Evolutionary conservation across 129 eudicot genomes (phyloP), one percentile per base, ranked within the genome.

Genomic region (Arctium minus): DNA sequence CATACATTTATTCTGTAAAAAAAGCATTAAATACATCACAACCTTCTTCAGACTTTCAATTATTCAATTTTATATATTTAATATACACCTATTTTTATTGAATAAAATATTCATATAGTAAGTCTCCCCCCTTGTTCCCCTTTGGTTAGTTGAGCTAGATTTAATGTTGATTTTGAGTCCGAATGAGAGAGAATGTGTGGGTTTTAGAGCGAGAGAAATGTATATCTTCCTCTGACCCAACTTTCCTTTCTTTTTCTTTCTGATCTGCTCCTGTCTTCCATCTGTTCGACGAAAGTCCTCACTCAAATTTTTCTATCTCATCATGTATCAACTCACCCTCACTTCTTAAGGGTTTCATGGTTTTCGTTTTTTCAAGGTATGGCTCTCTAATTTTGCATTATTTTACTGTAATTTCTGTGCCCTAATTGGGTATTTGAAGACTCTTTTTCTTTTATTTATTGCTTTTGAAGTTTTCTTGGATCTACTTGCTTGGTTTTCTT

Each of bases 91-190:
- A 77, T 60, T 50, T 38, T 68, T 8, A n/a, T 77, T 70, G 17
- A 84, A 84, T 62, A 62, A 35, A 73, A 79, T 79, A 84, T 64
- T 74, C 62, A 42, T 84, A 79, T 75, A 79, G 27, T 22, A 22
- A 22, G 80, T 84, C 79, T 79, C 69, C 64, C 42, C 65, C 56
- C 76, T 72, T 78, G 86, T 70, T 83, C 78, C 79, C 46, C 79
- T 81, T 22, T 72, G 82, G 85, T 89, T 89, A 73, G 89, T 86
- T 87, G 89, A 89, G 83, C 91, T 86, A 81, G 86, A 92, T 88
- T 92, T 87, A 83, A 87, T 84, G 89, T 83, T 71, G 76, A 73
- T 76, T 75, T 85, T 40, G 81, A 81, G 88, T 85, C 88, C 88
- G 89, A 86, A 76, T 50, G 85, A 78, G 82, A 85, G 83, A 80